Evolutionary conservation across 805 yeast species (phyloP), one percentile per base, ranked within the genome.

Genomic region (Teunomyces kruisii): DNA sequence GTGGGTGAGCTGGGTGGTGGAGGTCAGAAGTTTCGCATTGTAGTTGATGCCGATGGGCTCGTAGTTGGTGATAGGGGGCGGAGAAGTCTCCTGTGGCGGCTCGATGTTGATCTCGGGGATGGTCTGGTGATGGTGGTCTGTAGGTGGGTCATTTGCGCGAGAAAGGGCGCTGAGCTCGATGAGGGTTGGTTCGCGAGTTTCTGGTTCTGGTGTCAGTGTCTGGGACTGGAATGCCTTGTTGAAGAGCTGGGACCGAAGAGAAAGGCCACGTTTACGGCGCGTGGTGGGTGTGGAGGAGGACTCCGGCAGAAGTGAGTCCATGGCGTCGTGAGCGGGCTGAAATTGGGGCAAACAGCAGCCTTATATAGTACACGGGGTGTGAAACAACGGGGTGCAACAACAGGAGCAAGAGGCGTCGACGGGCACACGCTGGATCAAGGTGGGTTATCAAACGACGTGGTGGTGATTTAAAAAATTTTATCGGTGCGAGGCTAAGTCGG

Each of bases 181-280:
- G 16, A 35, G 38, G 12, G 38, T 35, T 22, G 35, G 29, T 16
- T 58, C 51, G 26, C 48, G 48, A 5, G 50, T 50, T 29, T 57
- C 48, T 29, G 51, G 48, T 16, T 59, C 70, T 39, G 58, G 66
- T 43, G 54, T 49, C 26, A 52, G 58, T 27, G 47, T 45, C 44
- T 44, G 57, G 13, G 52, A 33, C 42, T 54, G 19, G 56, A 44
- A 12, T 38, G 70, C 59, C 48, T 73, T 79, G 57, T 74, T 79
- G 65, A 84, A 75, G 40, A 85, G 68, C 64, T 85, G 89, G 0
- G 86, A 72, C 48, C 91, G 70, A 45, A 85, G 62, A 7, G 88
- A 81, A 48, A 82, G 79, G 0, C 90, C 90, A 54, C 91, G 64
- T 49, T 75, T 76, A 50, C 87, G 67, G 26, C 75, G 46, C 9